phyloP scores from a whole-genome alignment of 306 rosid genomes.

The Ammopiptanthus mongolicus region DNA sequence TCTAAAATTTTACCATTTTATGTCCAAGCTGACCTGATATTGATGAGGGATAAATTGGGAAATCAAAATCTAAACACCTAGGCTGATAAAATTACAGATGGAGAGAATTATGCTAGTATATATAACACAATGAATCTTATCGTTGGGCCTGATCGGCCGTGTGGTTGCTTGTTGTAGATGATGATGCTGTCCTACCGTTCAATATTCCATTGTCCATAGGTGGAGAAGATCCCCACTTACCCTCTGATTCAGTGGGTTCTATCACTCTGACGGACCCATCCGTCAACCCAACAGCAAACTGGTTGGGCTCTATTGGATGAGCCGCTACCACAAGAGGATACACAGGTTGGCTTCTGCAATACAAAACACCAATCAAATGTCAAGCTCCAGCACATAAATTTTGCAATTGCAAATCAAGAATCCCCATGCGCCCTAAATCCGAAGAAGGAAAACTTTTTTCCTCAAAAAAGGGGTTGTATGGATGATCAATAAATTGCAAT shows the following conservation, averaged over 20 bases:
- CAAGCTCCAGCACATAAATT: background rate
- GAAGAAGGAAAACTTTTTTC: too few relatives aligned
- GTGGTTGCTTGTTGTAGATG: slow-evolving; percentile 67
- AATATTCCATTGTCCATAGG: slow-evolving; percentile 57
- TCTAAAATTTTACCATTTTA: slow-evolving; percentile 25
- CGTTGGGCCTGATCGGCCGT: slow-evolving; percentile 60
- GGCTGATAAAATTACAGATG: slow-evolving; percentile 33
- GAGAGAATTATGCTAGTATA: slow-evolving; percentile 20
- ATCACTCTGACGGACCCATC: slow-evolving; percentile 83
- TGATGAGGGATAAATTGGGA: slow-evolving; percentile 30
- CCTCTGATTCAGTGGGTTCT: slow-evolving; percentile 68
- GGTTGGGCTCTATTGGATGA: slow-evolving; percentile 71
- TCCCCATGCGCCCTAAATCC: too few relatives aligned
- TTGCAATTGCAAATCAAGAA: too few relatives aligned
- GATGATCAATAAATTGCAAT: too few relatives aligned
- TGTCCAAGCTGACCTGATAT: slow-evolving; percentile 37
- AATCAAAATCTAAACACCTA: slow-evolving; percentile 35
- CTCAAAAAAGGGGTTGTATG: too few relatives aligned
- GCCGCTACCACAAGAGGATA: slow-evolving; percentile 69
- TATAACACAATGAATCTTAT: slow-evolving; percentile 33
- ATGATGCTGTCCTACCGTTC: slow-evolving; percentile 54
- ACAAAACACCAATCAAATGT: background rate
- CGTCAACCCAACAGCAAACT: slow-evolving; percentile 68
- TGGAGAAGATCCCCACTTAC: slow-evolving; percentile 66
- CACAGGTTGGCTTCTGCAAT: slow-evolving; percentile 56